Base-by-base conservation (phyloP, 129 eudicot species). In the Tanacetum coccineum region DNA sequence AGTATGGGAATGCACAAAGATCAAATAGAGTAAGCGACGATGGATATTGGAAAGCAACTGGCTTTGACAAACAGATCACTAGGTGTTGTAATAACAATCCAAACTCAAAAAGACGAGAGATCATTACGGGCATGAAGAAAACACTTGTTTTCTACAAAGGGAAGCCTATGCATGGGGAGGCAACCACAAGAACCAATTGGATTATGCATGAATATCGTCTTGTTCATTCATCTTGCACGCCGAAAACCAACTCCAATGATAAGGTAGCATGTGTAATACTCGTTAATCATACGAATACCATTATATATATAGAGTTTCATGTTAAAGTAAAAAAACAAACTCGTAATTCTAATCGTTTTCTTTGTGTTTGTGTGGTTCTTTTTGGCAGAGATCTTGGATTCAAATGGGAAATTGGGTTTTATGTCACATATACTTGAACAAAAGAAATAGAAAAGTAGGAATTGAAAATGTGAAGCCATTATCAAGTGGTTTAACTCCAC, bases 181-280 rank as follows among this genome's bases (percentile, higher is more conserved):
- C 39, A 0, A 67, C 70, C 2, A 75, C 64, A 22, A 79, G 78
- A 78, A 87, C 92, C 59, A 78, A 79, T 61, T 90, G 97, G 97
- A 61, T 87, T 68, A 87, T 87, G 97, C 92, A 90, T 9, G 95
- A 82, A 61, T 90, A 84, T 64, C 87, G 83, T 44, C 74, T 75
- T 61, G 79, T 75, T 59, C 74, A 67, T 50, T 67, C 55, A 2
- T 61, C 65, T 81, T 3, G 73, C 67, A 52, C 76, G 64, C 48
- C 84, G 20, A 42, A 49, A 55, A 73, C 62, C 22, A 47, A 74
- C 59, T 47, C 79, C 40, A 73, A 55, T 66, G 70, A 50, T 39
- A 63, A 73, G 72, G 75, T 74, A 64, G 49, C 76, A 53, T 75
- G 77, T 63, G 30, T 52, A 10, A 2, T 12, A 32, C 12, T 67